phyloP scores from a whole-genome alignment of 495 filamentous ascomycete genomes.

The Copromyces sp. region DNA sequence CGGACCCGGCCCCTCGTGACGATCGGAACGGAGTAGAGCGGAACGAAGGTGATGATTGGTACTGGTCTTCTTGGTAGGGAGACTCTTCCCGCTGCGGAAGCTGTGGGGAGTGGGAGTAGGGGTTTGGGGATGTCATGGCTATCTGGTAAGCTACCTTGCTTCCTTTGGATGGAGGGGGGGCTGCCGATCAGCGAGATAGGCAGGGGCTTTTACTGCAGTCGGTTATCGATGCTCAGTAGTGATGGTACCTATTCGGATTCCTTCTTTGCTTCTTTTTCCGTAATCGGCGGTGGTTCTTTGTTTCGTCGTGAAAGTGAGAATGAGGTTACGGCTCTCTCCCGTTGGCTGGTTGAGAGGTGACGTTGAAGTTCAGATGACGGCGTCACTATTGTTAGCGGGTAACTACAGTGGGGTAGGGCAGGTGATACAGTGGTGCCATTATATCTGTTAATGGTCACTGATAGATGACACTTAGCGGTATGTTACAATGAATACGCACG shows the following conservation, averaged over 20 bases:
- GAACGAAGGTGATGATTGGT: background rate
- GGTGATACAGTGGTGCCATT: background rate
- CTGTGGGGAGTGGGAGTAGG: background rate
- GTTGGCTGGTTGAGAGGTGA: background rate
- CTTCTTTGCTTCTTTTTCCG: background rate
- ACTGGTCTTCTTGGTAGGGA: background rate
- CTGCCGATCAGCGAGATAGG: background rate
- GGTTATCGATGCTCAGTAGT: background rate
- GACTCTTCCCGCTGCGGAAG: background rate
- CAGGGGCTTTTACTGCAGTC: background rate
- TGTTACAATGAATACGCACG: background rate
- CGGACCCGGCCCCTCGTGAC: background rate
- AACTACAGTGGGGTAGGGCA: background rate
- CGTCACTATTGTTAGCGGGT: background rate
- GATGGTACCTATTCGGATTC: background rate
- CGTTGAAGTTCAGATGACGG: background rate
- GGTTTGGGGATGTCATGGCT: background rate
- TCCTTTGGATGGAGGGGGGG: background rate
- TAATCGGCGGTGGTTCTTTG: background rate
- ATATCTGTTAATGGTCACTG: background rate
- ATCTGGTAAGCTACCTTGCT: background rate
- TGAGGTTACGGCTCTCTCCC: background rate
- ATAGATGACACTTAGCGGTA: background rate
- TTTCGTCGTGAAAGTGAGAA: background rate
- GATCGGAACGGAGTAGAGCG: background rate